phyloP scores from a whole-genome alignment of 2,329 filamentous ascomycete species.

The Aureobasidium sp. region DNA sequence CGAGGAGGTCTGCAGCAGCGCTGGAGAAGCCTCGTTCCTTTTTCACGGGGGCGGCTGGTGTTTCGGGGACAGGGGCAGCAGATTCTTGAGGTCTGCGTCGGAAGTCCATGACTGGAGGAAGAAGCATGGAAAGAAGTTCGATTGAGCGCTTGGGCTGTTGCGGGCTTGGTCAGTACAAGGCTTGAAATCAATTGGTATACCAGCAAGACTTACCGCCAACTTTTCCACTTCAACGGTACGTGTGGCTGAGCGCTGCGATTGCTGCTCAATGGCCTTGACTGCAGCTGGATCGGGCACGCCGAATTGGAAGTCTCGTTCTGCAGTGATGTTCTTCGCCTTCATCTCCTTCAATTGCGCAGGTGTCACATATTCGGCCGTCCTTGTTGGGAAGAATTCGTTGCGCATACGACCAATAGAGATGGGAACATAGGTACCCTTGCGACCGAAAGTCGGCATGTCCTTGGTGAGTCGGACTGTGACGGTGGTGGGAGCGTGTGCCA shows the following conservation, averaged over 20 bases:
- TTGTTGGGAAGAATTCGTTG: slow-evolving; percentile 44
- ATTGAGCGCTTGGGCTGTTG: slow-evolving; percentile 34
- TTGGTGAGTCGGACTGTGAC: slow-evolving; percentile 44
- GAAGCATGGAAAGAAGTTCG: slow-evolving; percentile 40
- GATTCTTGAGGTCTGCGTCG: slow-evolving; percentile 33
- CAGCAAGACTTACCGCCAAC: slow-evolving; percentile 27
- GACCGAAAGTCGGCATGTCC: slow-evolving; percentile 45
- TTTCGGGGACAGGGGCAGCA: slow-evolving; percentile 16
- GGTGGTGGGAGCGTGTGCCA: slow-evolving; percentile 21
- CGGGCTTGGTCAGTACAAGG: slow-evolving; percentile 6
- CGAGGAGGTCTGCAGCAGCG: slow-evolving; percentile 12
- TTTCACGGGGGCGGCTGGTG: slow-evolving; percentile 9
- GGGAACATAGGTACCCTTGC: slow-evolving; percentile 42
- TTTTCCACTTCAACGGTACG: slow-evolving; percentile 30
- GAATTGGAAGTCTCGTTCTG: slow-evolving; percentile 41
- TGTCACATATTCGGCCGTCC: slow-evolving; percentile 46
- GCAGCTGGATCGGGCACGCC: slow-evolving; percentile 16
- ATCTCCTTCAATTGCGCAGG: slow-evolving; percentile 36
- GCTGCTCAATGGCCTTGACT: neutral
- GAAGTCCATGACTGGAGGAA: slow-evolving; percentile 41
- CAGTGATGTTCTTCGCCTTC: slow-evolving; percentile 33
- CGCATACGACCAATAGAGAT: slow-evolving; percentile 46
- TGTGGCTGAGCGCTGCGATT: slow-evolving; percentile 12
- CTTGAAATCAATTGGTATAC: neutral
- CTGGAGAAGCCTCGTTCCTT: slow-evolving; percentile 13